Conservation (phyloP, 2,329 filamentous ascomycete species). For the Diaporthe sp. region DNA sequence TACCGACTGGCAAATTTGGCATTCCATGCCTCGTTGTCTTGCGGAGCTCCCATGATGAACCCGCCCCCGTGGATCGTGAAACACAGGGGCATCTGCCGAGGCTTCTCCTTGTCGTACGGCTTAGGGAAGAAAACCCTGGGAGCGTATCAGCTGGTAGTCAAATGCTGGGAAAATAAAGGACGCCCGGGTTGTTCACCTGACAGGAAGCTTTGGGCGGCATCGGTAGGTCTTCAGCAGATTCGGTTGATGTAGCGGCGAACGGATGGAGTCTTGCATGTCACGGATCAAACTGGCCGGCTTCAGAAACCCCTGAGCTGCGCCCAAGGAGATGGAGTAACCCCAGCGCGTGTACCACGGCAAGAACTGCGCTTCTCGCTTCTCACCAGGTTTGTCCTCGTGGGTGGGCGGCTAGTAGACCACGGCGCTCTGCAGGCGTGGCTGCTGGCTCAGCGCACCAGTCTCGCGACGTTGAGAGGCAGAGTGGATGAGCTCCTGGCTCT, state of each 20-base stretch:
- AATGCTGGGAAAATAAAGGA: no score
- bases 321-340: conserved; percentile 24
- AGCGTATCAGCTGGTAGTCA: not conserved
- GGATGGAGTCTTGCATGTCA: conserved; percentile 25
- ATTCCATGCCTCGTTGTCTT: conserved; percentile 30
- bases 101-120: conserved; percentile 29
- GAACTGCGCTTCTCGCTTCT: conserved; percentile 27
- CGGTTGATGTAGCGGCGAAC: conserved; percentile 11
- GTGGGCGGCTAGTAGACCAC: conserved; percentile 14
- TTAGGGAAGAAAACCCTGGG: conserved; percentile 27
- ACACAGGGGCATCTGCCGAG: conserved; percentile 20
- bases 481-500: conserved; percentile 25
- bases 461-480: not conserved
- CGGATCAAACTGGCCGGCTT: conserved; percentile 28
- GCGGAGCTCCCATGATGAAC: conserved; percentile 29
- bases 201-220: conserved; percentile 17
- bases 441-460: conserved; percentile 6
- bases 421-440: conserved; percentile 24
- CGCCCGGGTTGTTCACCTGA: not conserved
- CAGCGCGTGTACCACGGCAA: conserved; percentile 29
- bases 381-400: conserved; percentile 15
- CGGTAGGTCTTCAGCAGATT: conserved; percentile 21
- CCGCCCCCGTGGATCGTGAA: conserved; percentile 29
- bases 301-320: conserved; percentile 22
- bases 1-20: conserved; percentile 26